Base-by-base conservation (phyloP, 2,329 filamentous ascomycete genomes). In the Trichoderma koningiopsis region DNA sequence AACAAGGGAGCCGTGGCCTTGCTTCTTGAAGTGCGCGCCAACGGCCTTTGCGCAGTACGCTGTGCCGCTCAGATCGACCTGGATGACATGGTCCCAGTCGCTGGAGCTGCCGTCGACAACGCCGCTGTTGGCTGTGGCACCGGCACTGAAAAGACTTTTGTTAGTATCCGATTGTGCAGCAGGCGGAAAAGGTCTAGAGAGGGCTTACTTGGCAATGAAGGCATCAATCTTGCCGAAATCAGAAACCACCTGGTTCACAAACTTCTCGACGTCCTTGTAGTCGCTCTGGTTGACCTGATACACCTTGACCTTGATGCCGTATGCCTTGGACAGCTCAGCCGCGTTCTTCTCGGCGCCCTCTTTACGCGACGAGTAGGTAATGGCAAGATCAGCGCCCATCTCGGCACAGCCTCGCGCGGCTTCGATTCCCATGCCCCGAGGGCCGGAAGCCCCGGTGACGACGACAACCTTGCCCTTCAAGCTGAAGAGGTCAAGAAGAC, bases 171-270 rank as follows among this genome's bases (percentile, higher is more conserved):
- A 52, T 43, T n/a, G 40, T 22, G 6, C 11, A 22, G 14, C 40
- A 43, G 19, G 16, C 33, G 33, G 11, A 35, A 31, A 27, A 14
- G 22, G 14, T 7, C 83, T 87, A 1, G 86, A 85, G 63, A 88
- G 86, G 43, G 87, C 90, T 52, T 86, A 90, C 79, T 94, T 93
- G 75, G 91, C 91, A 66, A 94, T 86, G 74, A 94, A 92, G 71
- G 90, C 87, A 72, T 93, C 91, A 69, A 93, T 87, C 60, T 88
- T 87, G 75, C 89, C 89, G 77, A 94, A 94, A 76, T 94, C 92
- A 73, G 83, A 82, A 77, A 91, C 85, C 72, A 94, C 89, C 40
- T 93, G 87, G 68, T 82, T 81, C 68, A 89, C 81, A 72, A 87
- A 83, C 57, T 81, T 77, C 76, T 88, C 81, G 68, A 89, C 84